These are phyloP conservation scores for Niebla homalea DNA, from an alignment of 495 filamentous ascomycete species.

Conservation along the genomic window DNA sequence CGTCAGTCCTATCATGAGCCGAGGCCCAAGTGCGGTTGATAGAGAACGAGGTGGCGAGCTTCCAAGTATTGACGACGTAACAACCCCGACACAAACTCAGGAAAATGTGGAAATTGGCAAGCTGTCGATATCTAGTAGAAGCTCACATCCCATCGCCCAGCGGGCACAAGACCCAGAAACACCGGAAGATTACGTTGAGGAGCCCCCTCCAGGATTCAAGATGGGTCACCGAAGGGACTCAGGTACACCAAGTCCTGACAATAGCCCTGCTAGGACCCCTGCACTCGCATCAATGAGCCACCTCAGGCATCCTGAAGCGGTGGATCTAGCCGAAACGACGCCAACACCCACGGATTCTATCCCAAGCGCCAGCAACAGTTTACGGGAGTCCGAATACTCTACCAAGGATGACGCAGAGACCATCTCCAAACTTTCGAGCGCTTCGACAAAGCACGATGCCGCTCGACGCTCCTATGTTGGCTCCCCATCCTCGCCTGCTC, in stretches of 20 bases:
- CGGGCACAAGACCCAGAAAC: slow-evolving; percentile 24
- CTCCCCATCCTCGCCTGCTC: slow-evolving; percentile 1
- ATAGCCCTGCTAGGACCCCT: slow-evolving; percentile 49
- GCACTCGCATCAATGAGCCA: slow-evolving; percentile 30
- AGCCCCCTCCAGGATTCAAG: slow-evolving; percentile 27
- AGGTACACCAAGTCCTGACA: slow-evolving; percentile 46
- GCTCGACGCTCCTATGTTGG: background rate
- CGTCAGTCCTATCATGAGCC: slow-evolving; percentile 57
- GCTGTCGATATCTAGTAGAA: slow-evolving; percentile 11
- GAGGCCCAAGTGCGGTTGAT: slow-evolving; percentile 29
- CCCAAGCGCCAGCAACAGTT: slow-evolving; percentile 6
- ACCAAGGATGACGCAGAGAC: background rate
- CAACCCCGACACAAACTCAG: slow-evolving; percentile 46
- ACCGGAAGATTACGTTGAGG: slow-evolving; percentile 9
- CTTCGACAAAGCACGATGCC: background rate
- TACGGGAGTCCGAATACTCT: slow-evolving; percentile 2
- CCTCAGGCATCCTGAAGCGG: slow-evolving; percentile 28
- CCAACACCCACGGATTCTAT: slow-evolving; percentile 14
- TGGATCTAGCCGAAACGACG: slow-evolving; percentile 29
- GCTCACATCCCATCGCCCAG: slow-evolving; percentile 9
- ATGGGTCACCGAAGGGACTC: slow-evolving; percentile 48
- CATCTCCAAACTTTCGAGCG: background rate
- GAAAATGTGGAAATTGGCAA: slow-evolving; percentile 30
- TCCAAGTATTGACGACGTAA: slow-evolving; percentile 25
- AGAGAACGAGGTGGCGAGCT: slow-evolving; percentile 10